Conservation (phyloP, 2,329 filamentous ascomycete species). For the Gliomastix tumulicola region DNA sequence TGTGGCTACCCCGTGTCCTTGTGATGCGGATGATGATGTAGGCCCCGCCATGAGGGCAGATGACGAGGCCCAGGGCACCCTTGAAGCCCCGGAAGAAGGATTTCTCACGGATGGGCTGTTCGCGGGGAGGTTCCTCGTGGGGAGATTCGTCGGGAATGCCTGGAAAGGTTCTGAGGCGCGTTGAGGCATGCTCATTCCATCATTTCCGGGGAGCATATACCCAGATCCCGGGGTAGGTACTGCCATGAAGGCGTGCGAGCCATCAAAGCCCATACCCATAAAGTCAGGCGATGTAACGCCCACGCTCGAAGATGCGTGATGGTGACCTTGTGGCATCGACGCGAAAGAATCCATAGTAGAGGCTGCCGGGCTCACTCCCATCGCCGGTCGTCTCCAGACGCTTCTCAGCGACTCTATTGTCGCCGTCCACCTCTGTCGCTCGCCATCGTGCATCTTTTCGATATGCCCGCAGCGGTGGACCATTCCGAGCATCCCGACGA, state of each 20-base stretch:
- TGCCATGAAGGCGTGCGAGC: too few species aligned
- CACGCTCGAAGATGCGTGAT: not conserved
- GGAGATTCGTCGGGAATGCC: not conserved
- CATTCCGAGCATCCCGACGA: constrained; percentile 24
- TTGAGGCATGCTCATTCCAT: too few species aligned
- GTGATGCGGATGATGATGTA: not conserved
- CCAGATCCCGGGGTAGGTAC: too few species aligned
- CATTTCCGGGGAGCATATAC: too few species aligned
- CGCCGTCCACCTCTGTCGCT: constrained; percentile 21
- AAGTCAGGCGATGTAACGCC: too few species aligned
- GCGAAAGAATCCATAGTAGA: not conserved
- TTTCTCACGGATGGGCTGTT: too few species aligned
- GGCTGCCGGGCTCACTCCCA: not conserved
- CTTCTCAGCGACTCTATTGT: constrained; percentile 15
- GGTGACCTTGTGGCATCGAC: too few species aligned
- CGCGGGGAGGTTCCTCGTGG: too few species aligned
- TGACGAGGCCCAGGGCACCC: not conserved
- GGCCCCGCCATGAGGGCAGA: not conserved
- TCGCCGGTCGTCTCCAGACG: constrained; percentile 13
- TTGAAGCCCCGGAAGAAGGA: not conserved
- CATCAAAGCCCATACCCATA: too few species aligned
- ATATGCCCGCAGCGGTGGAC: constrained; percentile 20
- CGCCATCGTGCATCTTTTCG: constrained; percentile 21
- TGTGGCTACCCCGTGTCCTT: not conserved
- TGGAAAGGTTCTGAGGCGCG: not conserved